Base-by-base conservation (phyloP, 805 yeast species). In the Kuraishia piskuri region DNA sequence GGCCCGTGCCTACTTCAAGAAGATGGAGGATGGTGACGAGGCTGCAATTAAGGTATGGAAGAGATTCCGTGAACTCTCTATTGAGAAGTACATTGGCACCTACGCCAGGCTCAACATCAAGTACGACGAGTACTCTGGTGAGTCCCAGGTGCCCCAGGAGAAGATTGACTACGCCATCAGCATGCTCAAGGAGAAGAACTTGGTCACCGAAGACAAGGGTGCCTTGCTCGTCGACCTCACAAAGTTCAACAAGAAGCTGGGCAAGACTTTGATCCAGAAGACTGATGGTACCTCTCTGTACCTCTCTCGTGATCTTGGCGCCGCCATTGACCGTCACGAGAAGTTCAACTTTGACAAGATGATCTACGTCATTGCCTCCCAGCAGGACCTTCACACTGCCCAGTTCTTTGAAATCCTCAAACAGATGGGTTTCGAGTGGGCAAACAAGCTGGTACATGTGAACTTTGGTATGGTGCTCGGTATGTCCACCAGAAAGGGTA, bases 391-490 rank as follows among this genome's bases (percentile, higher is more conserved):
- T 62, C 97, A 94, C 68, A 76, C 81, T 58, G 91, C 91, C 53
- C 99, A 94, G 74, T 88, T 94, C 68, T 92, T 94, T 71, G 96
- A 90, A 73, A 89, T 90, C 60, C 76, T 94, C 66, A 91, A 91
- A 63, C 88, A 88, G 71, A 80, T 92, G 86, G 97, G 89, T 49
- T 82, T 78, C 68, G 85, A 82, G 57, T 94, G 97, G 97, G 91
- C 96, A 50, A 64, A 60, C 48, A 59, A 61, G 54, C 75, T 92
- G 61, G 79, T 78, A 63, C 98, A 92, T 70, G 80, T 94, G 62
- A 92, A 87, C 73, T 94, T 91, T 62, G 99, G 99, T 70, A 87
- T 94, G 96, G 99, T 94, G 51, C 87, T 82, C 65, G 99, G 99
- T 62, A 94, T 94, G 99, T 87, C 96, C 24, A 94, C 99, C 55